Conservation (phyloP, 1,139 yeast species). For the Nakaseomyces bracarensis region DNA sequence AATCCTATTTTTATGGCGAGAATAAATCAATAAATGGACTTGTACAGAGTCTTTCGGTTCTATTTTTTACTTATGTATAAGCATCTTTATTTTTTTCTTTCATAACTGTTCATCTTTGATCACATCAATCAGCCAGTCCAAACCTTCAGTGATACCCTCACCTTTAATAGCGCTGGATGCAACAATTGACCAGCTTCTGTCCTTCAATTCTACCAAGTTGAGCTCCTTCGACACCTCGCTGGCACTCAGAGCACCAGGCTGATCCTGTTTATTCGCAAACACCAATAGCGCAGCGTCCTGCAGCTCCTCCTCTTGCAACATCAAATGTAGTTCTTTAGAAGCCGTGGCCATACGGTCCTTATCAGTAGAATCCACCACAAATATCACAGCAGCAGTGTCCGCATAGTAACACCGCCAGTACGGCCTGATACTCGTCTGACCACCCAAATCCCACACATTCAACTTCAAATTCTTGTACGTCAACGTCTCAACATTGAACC, state of each 20-base stretch:
- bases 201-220: constrained; percentile 79
- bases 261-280: constrained; percentile 96
- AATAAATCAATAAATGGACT: neutral
- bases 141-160: constrained; percentile 90
- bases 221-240: constrained; percentile 90
- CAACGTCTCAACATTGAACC: constrained; percentile 92
- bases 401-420: constrained; percentile 98
- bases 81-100: neutral
- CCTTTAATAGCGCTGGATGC: constrained; percentile 96
- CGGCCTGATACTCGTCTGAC: constrained; percentile 93
- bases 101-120: constrained; percentile 83
- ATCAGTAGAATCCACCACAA: constrained; percentile 95
- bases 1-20: no score
- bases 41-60: neutral
- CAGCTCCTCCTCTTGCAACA: constrained; percentile 89
- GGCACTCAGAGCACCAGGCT: constrained; percentile 89
- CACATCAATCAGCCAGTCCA: constrained; percentile 95
- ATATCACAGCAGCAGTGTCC: constrained; percentile 90
- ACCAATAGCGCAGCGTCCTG: constrained; percentile 84
- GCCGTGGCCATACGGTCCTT: constrained; percentile 86
- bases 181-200: constrained; percentile 95
- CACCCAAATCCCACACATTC: constrained; percentile 90
- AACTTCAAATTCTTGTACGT: constrained; percentile 83
- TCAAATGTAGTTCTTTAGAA: constrained; percentile 77
- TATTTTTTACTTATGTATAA: neutral